Conservation (phyloP, 2,329 filamentous ascomycete species). For the Aureobasidium sp. region DNA sequence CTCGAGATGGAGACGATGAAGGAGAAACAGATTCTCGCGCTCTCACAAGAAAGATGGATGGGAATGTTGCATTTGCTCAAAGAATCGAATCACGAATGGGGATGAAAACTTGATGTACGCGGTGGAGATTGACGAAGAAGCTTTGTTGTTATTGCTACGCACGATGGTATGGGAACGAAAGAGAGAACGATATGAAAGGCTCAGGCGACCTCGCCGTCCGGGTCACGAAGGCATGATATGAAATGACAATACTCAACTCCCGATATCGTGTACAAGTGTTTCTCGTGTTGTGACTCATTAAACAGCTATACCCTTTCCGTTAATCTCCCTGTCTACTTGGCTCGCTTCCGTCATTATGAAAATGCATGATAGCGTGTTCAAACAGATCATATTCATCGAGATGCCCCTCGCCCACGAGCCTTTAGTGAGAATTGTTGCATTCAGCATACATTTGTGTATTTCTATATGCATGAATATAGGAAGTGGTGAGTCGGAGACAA, state of each 20-base stretch:
- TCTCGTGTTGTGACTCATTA: background rate
- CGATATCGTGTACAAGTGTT: background rate
- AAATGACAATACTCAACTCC: background rate
- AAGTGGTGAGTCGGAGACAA: too few relatives aligned
- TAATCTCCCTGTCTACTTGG: background rate
- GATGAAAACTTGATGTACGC: too few relatives aligned
- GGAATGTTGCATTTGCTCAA: background rate
- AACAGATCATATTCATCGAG: too few relatives aligned
- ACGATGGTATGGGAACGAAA: background rate
- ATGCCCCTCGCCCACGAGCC: too few relatives aligned
- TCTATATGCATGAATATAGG: too few relatives aligned
- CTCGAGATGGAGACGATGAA: background rate
- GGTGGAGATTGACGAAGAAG: background rate
- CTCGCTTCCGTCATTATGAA: too few relatives aligned
- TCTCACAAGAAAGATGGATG: background rate
- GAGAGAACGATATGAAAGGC: background rate
- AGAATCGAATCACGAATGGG: background rate
- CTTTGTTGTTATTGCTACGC: background rate
- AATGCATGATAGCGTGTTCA: too few relatives aligned
- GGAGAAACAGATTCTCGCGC: background rate
- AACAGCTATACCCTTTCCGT: background rate
- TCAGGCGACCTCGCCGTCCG: background rate
- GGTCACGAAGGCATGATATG: background rate
- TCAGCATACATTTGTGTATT: too few relatives aligned
- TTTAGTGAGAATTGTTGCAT: too few relatives aligned